Percentiles rank a stretch among this genome's conserved stretches.
phyloP scores from a whole-genome alignment of 495 filamentous ascomycete species.

The Trichoderma erinaceum region DNA sequence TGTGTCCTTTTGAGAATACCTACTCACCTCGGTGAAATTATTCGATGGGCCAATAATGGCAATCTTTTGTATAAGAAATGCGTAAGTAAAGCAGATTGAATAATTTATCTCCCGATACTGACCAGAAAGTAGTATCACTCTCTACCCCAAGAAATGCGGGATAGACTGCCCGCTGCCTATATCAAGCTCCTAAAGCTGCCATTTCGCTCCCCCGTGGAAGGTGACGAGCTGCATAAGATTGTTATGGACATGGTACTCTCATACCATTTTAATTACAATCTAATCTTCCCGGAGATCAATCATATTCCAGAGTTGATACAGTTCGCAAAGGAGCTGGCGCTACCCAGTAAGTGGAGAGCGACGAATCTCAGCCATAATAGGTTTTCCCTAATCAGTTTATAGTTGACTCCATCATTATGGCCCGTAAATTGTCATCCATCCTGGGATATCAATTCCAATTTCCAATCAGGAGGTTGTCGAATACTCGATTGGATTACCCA shows the following conservation, averaged over 20 bases:
- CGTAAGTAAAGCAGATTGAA: constrained; percentile 25
- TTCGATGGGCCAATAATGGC: constrained; percentile 35
- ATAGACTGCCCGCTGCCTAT: constrained; percentile 56
- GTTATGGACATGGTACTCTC: constrained; percentile 55
- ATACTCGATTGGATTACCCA: constrained; percentile 47
- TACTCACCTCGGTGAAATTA: constrained; percentile 39
- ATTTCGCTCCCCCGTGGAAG: constrained; percentile 39
- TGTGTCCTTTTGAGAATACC: constrained; percentile 38
- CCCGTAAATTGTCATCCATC: constrained; percentile 51
- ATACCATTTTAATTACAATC: constrained; percentile 59
- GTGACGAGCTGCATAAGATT: constrained; percentile 56
- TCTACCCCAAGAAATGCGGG: constrained; percentile 61
- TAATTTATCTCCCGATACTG: constrained; percentile 19
- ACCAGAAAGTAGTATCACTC: constrained; percentile 29
- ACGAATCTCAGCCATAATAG: not conserved
- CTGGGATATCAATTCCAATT: constrained; percentile 54
- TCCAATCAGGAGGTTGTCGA: constrained; percentile 30
- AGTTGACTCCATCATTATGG: constrained; percentile 65
- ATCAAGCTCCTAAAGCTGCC: constrained; percentile 50
- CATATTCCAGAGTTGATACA: constrained; percentile 57
- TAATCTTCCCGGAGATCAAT: constrained; percentile 70
- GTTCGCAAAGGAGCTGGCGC: constrained; percentile 63
- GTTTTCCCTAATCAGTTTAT: constrained; percentile 19
- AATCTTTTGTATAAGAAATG: constrained; percentile 36
- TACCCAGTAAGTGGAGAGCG: constrained; percentile 60